A percentile compares a stretch with the other conserved stretches of the same genome.
These are phyloP conservation scores for Tylopilus rubrobrunneus DNA, from an alignment of 768 basidiomycete species.

Conservation along the genomic window DNA sequence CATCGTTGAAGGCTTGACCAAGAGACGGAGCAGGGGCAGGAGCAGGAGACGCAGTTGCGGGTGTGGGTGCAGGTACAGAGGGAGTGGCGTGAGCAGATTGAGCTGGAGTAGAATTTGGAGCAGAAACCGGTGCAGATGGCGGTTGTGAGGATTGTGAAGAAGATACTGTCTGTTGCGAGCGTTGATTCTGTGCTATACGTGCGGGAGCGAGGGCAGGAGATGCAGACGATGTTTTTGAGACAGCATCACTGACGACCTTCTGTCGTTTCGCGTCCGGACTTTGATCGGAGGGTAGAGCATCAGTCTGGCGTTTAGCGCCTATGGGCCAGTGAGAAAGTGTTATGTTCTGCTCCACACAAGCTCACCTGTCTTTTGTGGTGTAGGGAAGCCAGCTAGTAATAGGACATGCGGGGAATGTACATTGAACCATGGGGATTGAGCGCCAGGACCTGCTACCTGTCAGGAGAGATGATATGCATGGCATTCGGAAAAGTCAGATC, in stretches of 20 bases:
- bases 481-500: background rate
- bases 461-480: background rate
- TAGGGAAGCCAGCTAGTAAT: conserved; percentile 47
- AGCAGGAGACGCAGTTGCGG: conserved; percentile 10
- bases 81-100: conserved; percentile 6
- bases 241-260: conserved; percentile 18
- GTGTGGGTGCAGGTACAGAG: conserved; percentile 3
- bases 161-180: conserved; percentile 16
- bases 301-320: conserved; percentile 43
- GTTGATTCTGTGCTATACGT: conserved; percentile 19
- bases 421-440: conserved; percentile 54
- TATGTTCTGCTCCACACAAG: background rate
- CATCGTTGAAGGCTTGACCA: conserved; percentile 1
- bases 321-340: conserved; percentile 11
- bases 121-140: conserved; percentile 5
- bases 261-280: conserved; percentile 46
- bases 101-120: conserved; percentile 6
- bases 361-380: conserved; percentile 31
- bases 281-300: conserved; percentile 31
- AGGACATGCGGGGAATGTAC: conserved; percentile 45
- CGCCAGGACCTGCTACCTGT: conserved; percentile 34
- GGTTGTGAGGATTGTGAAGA: conserved; percentile 20
- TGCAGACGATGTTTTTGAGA: conserved; percentile 16
- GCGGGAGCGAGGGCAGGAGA: conserved; percentile 23
- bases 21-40: conserved; percentile 4